Evolutionary conservation across 2,329 filamentous ascomycete species (phyloP), one percentile per base, ranked within the genome.

Genomic region (Colletotrichum liriopes): DNA sequence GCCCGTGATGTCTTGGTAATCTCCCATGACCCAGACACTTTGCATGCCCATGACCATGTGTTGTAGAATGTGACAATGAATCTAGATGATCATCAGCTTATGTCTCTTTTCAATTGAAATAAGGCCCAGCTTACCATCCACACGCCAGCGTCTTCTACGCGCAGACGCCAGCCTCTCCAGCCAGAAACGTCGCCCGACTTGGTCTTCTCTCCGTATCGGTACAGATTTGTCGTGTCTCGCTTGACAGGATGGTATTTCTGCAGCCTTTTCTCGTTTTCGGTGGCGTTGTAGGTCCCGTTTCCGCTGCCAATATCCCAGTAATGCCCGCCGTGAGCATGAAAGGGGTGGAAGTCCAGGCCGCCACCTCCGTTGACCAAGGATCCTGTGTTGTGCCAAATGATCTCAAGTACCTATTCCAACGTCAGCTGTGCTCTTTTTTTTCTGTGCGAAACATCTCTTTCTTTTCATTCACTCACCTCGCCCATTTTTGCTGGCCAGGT

Each of bases 121-220:
- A 18, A 56, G 9, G 18, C 8, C 43, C 18, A 8, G 37, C 70
- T 55, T 39, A 61, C 70, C 87, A 91, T 88, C 88, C 88, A 91
- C 3, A 88, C 88, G 0, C 89, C 90, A 0, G 91, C 86, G 4
- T 88, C 81, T 1, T 82, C 78, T 1, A 86, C 77, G 5, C 82
- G 76, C 1, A 91, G 79, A 12, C 90, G 82, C 90, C 90, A 92
- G 0, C 85, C 90, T 26, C 90, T 82, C 90, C 90, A 93, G 0
- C 90, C 89, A 0, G 84, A 82, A 2, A 83, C 83, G 7, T 81
- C 77, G 5, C 84, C 80, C 0, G 84, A 77, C 2, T 74, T 74
- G 0, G 83, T 85, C 32, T 82, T 82, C 4, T 79, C 74, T 0
- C 78, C 79, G 74, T 91, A 92, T 2, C 86, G 80, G 74, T 90